Conservation (phyloP, 768 basidiomycete species). For the Mycena olivaceomarginata region DNA sequence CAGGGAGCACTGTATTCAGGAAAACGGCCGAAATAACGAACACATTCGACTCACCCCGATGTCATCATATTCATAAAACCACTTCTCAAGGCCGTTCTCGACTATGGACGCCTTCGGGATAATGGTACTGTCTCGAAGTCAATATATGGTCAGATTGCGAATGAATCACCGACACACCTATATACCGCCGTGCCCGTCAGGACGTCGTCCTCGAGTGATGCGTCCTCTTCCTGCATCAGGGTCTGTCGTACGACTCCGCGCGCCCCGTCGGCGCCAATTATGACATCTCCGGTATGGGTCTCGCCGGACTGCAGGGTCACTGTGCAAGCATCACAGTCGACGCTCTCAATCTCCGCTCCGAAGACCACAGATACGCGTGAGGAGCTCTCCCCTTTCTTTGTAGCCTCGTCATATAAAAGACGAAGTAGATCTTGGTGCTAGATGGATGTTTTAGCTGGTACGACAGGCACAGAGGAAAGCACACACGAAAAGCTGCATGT, state of each 20-base stretch:
- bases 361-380: neutral
- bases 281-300: neutral
- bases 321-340: neutral
- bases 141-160: no score
- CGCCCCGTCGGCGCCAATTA: neutral
- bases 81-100: neutral
- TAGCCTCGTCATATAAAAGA: neutral
- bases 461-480: neutral
- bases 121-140: neutral
- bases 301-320: neutral
- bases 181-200: neutral
- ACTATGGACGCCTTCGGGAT: neutral
- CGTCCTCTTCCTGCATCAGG: neutral
- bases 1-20: neutral
- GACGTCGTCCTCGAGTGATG: neutral
- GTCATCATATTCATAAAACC: neutral
- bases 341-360: neutral
- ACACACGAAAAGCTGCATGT: slow-evolving; percentile 20
- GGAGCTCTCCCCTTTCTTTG: no score
- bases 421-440: neutral
- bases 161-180: neutral
- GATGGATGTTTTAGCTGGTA: neutral
- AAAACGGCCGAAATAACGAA: neutral
- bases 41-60: neutral
- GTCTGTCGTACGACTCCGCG: neutral